Base-by-base conservation (phyloP, 176 grass and related monocot species). In the Oryza meyeriana region DNA sequence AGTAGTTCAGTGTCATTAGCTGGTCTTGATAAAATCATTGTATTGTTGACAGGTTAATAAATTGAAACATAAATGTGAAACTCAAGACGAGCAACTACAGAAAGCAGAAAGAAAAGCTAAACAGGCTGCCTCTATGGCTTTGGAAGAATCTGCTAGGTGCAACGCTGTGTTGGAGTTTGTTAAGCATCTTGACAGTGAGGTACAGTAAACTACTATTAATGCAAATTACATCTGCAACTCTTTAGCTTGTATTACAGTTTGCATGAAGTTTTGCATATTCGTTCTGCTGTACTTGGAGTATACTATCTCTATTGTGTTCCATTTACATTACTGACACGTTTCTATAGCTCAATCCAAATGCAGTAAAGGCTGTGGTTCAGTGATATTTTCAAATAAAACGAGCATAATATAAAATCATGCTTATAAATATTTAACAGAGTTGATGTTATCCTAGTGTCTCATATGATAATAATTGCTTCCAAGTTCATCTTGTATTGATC, bases 141-240 rank as follows among this genome's bases (percentile, higher is more conserved):
- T 85, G 72, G 78, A 94, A 83, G 92, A 90, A 83, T 88, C 79
- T 85, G 69, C 80, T 22, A 92, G 75, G 48, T 83, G 83, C 47
- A 87, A 87, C 81, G 71, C 81, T 59, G 77, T 91, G 61, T 27
- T 92, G 75, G 92, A 89, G 52, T 74, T 97, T 74, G 57, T 94
- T 69, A 94, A 80, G 38, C 80, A 85, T 89, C 77, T 97, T 81
- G 86, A 97, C 62, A 69, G 50, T 45, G 89, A 94, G 95, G 95
- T 97, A 91, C n/a, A 44, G 5, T 33, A 47, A 26, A 71, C 61
- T 52, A 66, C 18, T 67, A 50, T 13, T 50, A 80, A 36, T 42
- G 22, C 59, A 12, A 72, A 29, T 47, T 32, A 38, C 18, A 12
- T 71, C 42, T 55, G 45, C 38, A 82, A 39, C 10, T 81, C 66